Conservation (phyloP, 2,329 filamentous ascomycete genomes). For the Arthrinium puccinioides region DNA sequence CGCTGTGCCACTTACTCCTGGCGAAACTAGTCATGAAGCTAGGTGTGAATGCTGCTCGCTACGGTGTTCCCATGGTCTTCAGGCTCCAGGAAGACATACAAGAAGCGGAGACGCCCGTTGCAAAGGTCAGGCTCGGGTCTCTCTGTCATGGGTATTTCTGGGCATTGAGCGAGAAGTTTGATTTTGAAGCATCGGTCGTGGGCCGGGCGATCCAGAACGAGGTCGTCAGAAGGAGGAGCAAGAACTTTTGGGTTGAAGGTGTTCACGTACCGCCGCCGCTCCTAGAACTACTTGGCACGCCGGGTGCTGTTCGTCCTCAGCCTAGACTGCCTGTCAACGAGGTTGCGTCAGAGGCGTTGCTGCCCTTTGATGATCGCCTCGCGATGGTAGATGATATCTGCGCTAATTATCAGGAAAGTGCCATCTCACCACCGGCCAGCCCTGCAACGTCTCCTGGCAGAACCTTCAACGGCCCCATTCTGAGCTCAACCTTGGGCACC, state of each 20-base stretch:
- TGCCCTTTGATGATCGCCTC: slow-evolving; percentile 68
- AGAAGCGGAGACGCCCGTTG: slow-evolving; percentile 54
- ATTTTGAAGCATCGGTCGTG: slow-evolving; percentile 62
- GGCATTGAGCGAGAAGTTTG: slow-evolving; percentile 69
- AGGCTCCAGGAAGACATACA: slow-evolving; percentile 79
- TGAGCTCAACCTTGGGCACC: slow-evolving; percentile 39
- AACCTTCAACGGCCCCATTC: slow-evolving; percentile 52
- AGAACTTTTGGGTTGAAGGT: slow-evolving; percentile 71
- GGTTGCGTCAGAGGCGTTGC: slow-evolving; percentile 55
- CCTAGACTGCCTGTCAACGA: slow-evolving; percentile 41
- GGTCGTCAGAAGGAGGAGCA: slow-evolving; percentile 64
- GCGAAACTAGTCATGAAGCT: slow-evolving; percentile 66
- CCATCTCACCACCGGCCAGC: slow-evolving; percentile 59
- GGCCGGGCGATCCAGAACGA: slow-evolving; percentile 70
- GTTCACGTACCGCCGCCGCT: slow-evolving; percentile 63
- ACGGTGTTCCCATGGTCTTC: slow-evolving; percentile 82
- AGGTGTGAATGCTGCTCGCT: slow-evolving; percentile 73
- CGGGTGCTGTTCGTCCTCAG: slow-evolving; percentile 36
- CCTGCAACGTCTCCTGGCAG: slow-evolving; percentile 64
- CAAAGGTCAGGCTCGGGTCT: slow-evolving; percentile 74
- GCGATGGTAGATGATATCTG: slow-evolving; percentile 70
- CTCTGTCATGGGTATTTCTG: slow-evolving; percentile 87
- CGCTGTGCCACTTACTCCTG: slow-evolving; percentile 71
- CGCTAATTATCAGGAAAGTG: slow-evolving; percentile 57
- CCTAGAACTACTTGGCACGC: slow-evolving; percentile 53